Evolutionary conservation across 2,329 filamentous ascomycete species (phyloP).

Genomic region (Aureobasidium sp.): DNA sequence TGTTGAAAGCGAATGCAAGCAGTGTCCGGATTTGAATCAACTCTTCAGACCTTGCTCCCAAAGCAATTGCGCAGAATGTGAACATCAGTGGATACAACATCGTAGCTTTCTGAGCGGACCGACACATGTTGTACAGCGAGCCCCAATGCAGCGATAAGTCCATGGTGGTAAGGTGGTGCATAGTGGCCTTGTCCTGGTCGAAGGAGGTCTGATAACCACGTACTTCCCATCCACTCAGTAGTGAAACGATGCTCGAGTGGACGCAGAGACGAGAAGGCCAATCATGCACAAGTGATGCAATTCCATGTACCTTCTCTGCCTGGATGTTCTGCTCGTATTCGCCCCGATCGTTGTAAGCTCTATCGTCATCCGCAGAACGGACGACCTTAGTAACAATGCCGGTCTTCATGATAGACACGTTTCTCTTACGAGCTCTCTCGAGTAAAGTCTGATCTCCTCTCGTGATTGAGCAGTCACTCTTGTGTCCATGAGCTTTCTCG

Average conservation of each 20-base stretch:
- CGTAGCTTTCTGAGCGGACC: background rate
- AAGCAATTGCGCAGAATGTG: background rate
- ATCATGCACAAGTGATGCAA: background rate
- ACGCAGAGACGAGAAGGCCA: background rate
- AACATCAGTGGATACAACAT: background rate
- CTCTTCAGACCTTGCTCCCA: background rate
- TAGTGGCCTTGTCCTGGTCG: background rate
- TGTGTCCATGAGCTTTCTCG: background rate
- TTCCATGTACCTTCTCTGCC: background rate
- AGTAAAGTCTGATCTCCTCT: background rate
- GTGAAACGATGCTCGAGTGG: background rate
- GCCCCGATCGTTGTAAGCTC: background rate
- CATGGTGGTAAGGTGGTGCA: background rate
- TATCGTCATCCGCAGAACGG: background rate
- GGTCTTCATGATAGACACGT: background rate
- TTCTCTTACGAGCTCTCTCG: background rate
- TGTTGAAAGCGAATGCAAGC: conserved; percentile 10
- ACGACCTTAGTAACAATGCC: background rate
- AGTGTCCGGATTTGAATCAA: background rate
- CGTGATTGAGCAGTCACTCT: background rate
- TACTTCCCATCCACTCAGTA: background rate
- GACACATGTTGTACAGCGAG: background rate
- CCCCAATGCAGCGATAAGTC: background rate
- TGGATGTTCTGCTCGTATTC: background rate
- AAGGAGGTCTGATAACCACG: background rate